These are phyloP conservation scores for Spathaspora sp. DNA, from an alignment of 805 yeast species.

Conservation along the genomic window DNA sequence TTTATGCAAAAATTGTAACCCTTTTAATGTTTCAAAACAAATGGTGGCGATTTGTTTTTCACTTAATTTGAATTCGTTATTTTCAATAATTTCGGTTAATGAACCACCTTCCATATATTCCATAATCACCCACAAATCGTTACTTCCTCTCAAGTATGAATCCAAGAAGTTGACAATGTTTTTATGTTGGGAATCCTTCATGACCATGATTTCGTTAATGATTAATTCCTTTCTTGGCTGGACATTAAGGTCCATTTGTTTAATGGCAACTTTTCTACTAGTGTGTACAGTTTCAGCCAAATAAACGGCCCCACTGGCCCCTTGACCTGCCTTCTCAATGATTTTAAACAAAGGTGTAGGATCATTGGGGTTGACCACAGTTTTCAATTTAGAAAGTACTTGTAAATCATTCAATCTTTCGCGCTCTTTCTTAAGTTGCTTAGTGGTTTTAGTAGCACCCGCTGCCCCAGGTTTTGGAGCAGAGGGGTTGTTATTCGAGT, in stretches of 20 bases:
- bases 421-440: slow-evolving; percentile 37
- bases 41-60: slow-evolving; percentile 92
- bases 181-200: slow-evolving; percentile 93
- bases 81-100: slow-evolving; percentile 90
- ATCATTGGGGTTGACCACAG: slow-evolving; percentile 79
- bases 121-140: slow-evolving; percentile 98
- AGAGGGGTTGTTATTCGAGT: background rate
- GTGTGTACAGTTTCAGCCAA: slow-evolving; percentile 64
- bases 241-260: slow-evolving; percentile 87
- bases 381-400: slow-evolving; percentile 71
- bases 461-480: slow-evolving; percentile 1
- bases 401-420: slow-evolving; percentile 77
- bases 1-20: slow-evolving; percentile 85
- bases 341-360: slow-evolving; percentile 81
- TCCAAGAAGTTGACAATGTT: slow-evolving; percentile 94
- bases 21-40: slow-evolving; percentile 85
- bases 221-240: slow-evolving; percentile 95
- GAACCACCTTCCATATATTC: slow-evolving; percentile 99
- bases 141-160: slow-evolving; percentile 73
- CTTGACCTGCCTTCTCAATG: slow-evolving; percentile 90
- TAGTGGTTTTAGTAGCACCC: slow-evolving; percentile 26
- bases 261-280: slow-evolving; percentile 82
- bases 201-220: slow-evolving; percentile 91
- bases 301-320: slow-evolving; percentile 96
- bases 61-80: slow-evolving; percentile 63